Evolutionary conservation across 2,329 filamentous ascomycete genomes (phyloP).

Genomic region (Colletotrichum navitas): DNA sequence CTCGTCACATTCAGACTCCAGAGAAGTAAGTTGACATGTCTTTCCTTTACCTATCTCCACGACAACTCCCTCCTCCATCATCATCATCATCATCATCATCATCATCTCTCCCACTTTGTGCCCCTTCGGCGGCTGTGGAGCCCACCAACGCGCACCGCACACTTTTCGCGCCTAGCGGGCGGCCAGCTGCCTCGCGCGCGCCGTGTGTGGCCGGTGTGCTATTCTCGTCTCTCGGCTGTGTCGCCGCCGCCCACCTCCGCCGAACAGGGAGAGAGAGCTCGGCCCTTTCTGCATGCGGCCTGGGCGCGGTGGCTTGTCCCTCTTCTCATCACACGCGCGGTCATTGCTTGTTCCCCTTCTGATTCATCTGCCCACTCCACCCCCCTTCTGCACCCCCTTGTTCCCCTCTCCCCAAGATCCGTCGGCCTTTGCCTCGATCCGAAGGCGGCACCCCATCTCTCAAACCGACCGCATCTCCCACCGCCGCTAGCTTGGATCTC

Average conservation of each 20-base stretch:
- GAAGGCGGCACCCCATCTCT: slow-evolving; percentile 23
- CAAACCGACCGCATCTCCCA: slow-evolving; percentile 34
- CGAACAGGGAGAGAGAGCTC: slow-evolving; percentile 35
- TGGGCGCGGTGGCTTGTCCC: slow-evolving; percentile 41
- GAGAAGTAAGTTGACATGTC: slow-evolving; percentile 66
- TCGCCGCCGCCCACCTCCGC: slow-evolving; percentile 25
- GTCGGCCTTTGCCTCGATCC: slow-evolving; percentile 34
- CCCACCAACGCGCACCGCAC: not conserved
- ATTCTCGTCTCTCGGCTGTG: slow-evolving; percentile 40
- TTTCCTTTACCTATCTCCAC: slow-evolving; percentile 18
- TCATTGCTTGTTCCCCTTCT: slow-evolving; percentile 22
- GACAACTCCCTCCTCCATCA: slow-evolving; percentile 4
- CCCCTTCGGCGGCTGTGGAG: not conserved
- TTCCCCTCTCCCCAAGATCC: slow-evolving; percentile 23
- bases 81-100: slow-evolving; percentile 22
- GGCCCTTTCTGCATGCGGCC: slow-evolving; percentile 42
- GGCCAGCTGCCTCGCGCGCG: slow-evolving; percentile 6
- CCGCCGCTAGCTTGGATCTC: slow-evolving; percentile 30
- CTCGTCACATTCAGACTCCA: slow-evolving; percentile 61
- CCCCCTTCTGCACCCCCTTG: slow-evolving; percentile 4
- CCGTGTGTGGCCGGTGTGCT: slow-evolving; percentile 30
- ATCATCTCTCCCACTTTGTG: slow-evolving; percentile 24
- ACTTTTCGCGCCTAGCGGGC: slow-evolving; percentile 5
- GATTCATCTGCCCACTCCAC: slow-evolving; percentile 16
- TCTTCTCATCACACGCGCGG: slow-evolving; percentile 24